Evolutionary conservation across 139 green algal species (phyloP).

Genomic region (Chlamydomonas incerta): DNA sequence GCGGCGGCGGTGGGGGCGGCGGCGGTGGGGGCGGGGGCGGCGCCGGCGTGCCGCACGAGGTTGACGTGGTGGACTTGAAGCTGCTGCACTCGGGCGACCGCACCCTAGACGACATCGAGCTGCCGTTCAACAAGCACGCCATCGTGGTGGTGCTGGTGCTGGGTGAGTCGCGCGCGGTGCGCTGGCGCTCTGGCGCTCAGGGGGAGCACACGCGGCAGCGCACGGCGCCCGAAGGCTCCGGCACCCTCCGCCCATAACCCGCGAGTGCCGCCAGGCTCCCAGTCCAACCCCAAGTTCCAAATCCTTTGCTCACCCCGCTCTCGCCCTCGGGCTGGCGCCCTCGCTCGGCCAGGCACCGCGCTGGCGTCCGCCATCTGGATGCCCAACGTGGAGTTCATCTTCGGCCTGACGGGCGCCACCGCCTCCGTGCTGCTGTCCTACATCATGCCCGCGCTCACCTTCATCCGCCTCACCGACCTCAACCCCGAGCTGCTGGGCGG

Average conservation of each 20-base stretch:
- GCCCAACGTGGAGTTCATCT: slow-evolving; percentile 90
- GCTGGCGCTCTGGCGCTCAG: too few relatives aligned
- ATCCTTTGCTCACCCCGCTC: too few relatives aligned
- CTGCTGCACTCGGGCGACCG: slow-evolving; percentile 3
- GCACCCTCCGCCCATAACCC: too few relatives aligned
- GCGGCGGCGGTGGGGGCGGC: too few relatives aligned
- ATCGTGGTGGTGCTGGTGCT: slow-evolving; percentile 55
- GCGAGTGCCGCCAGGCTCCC: too few relatives aligned
- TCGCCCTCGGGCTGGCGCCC: neutral
- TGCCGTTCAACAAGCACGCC: slow-evolving; percentile 46
- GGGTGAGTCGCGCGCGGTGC: neutral
- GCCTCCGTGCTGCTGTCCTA: slow-evolving; percentile 82
- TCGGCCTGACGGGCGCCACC: slow-evolving; percentile 85
- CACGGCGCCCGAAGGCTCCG: too few relatives aligned
- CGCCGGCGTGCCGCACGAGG: neutral
- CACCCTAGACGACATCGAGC: neutral
- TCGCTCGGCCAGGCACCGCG: slow-evolving; percentile 44
- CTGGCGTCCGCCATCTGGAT: slow-evolving; percentile 70
- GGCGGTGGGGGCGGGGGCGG: too few relatives aligned
- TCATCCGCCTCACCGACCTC: slow-evolving; percentile 63
- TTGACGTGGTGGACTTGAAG: slow-evolving; percentile 51
- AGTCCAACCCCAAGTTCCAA: too few relatives aligned
- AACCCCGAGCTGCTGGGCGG: slow-evolving; percentile 45
- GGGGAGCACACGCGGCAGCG: too few relatives aligned
- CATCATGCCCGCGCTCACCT: slow-evolving; percentile 79